Percentiles rank a stretch among this genome's conserved stretches.
Evolutionary conservation across 257 asterid species (phyloP).

Genomic region (Jasminum sambac): DNA sequence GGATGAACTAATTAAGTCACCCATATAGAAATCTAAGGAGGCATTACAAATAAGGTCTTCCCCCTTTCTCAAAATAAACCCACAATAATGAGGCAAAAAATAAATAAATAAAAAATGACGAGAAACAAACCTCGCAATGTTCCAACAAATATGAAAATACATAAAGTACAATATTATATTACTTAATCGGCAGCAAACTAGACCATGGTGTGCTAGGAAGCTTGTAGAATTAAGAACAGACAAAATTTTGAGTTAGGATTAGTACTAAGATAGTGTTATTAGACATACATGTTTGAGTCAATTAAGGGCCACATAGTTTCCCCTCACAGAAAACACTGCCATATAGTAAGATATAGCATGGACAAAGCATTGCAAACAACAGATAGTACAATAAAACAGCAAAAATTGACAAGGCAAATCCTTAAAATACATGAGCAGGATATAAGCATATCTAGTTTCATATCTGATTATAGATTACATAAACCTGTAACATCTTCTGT

Average conservation of each 20-base stretch:
- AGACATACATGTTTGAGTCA: neutral
- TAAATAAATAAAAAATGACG: neutral
- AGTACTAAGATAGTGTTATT: neutral
- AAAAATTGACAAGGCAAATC: neutral
- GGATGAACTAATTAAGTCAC: neutral
- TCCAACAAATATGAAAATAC: neutral
- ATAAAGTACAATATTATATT: neutral
- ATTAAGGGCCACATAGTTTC: neutral
- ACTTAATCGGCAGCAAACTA: neutral
- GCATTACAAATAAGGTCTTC: neutral
- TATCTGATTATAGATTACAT: too few species aligned
- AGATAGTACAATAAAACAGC: neutral
- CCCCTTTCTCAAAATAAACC: neutral
- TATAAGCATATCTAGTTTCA: neutral
- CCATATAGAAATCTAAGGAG: neutral
- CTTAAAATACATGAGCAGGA: neutral
- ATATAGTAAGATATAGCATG: neutral
- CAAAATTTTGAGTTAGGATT: neutral
- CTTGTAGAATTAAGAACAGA: neutral
- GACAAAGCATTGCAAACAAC: neutral
- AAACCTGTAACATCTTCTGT: too few species aligned
- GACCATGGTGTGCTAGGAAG: neutral
- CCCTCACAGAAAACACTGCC: neutral
- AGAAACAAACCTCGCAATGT: neutral
- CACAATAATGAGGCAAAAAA: neutral